Conservation (phyloP, 257 asterid species). For the Petunia axillaris region DNA sequence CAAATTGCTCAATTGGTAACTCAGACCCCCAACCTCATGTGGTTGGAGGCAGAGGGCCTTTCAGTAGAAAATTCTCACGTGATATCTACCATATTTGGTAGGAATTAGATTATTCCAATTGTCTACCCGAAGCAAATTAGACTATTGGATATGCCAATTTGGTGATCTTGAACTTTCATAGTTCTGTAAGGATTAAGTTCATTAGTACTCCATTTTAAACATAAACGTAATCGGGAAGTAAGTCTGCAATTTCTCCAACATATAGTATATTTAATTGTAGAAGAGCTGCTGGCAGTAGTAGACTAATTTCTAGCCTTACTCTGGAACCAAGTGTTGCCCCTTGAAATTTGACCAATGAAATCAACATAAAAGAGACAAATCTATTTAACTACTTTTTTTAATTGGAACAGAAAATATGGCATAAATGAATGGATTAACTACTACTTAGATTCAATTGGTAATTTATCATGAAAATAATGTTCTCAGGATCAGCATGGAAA, state of each 20-base stretch:
- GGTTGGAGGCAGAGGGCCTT: too few species aligned
- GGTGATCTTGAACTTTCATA: neutral
- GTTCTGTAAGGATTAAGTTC: neutral
- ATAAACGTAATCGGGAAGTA: neutral
- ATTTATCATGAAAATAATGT: neutral
- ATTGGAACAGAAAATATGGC: too few species aligned
- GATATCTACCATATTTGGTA: neutral
- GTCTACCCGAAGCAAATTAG: neutral
- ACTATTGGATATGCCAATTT: neutral
- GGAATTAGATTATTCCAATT: neutral
- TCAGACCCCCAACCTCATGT: neutral
- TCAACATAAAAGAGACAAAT: neutral
- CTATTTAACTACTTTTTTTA: too few species aligned
- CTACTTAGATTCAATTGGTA: neutral
- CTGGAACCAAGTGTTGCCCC: neutral
- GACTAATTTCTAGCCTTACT: neutral
- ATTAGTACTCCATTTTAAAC: neutral
- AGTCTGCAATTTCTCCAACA: neutral
- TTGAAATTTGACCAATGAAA: neutral
- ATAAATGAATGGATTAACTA: neutral
- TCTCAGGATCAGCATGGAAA: neutral
- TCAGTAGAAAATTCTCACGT: neutral
- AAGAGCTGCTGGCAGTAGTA: neutral
- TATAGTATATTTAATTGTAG: neutral
- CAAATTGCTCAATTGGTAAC: neutral